Evolutionary conservation across 805 yeast genomes (phyloP).

Genomic region (Lachancea sp.): DNA sequence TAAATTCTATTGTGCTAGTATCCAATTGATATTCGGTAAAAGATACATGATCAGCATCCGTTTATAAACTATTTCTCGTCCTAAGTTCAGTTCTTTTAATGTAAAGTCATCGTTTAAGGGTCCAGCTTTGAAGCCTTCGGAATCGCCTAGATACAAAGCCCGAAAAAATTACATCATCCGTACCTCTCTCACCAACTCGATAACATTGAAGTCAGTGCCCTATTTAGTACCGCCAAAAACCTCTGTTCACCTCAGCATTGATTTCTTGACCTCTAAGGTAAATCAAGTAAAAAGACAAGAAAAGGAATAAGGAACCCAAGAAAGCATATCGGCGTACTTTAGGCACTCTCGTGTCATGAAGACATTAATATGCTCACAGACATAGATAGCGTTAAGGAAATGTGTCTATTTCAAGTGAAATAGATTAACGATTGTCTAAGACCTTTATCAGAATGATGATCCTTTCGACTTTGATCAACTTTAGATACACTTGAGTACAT

Average conservation of each 20-base stretch:
- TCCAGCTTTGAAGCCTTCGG: not conserved
- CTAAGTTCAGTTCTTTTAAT: not conserved
- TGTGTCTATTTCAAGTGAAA: too few species aligned
- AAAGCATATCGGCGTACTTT: slow-evolving; percentile 1
- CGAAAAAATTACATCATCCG: not conserved
- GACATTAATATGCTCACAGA: not conserved
- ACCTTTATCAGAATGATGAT: too few species aligned
- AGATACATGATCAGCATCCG: not conserved
- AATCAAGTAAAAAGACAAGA: not conserved
- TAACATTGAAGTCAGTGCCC: not conserved
- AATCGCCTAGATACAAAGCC: not conserved
- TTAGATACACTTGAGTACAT: not conserved
- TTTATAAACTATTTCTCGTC: not conserved
- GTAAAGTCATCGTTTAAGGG: slow-evolving; percentile 3
- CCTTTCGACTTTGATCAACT: too few species aligned
- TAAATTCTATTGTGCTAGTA: too few species aligned
- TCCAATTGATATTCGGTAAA: not conserved
- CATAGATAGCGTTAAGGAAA: too few species aligned
- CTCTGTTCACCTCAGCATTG: not conserved
- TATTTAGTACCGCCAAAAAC: not conserved
- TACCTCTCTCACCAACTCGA: not conserved
- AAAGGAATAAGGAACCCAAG: not conserved
- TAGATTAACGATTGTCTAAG: too few species aligned
- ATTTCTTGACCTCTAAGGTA: not conserved
- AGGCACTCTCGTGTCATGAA: not conserved